Evolutionary conservation across 805 yeast species (phyloP).

Genomic region (Sporopachydermia lactativora): DNA sequence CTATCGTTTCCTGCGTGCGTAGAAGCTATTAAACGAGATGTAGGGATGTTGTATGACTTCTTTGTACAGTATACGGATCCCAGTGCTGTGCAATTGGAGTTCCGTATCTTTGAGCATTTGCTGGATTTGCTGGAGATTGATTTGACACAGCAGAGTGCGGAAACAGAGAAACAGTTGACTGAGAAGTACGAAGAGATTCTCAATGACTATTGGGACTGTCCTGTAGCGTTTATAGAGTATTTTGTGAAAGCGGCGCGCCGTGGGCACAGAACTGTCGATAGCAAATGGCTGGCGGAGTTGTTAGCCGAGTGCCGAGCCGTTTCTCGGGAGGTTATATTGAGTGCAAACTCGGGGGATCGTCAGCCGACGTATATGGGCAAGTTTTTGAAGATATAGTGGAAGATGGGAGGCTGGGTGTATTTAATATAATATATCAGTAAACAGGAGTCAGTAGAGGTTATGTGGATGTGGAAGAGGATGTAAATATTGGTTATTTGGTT

Average conservation of each 20-base stretch:
- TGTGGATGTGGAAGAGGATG: too few relatives aligned
- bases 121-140: conserved; percentile 38
- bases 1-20: conserved; percentile 12
- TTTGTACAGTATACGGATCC: conserved; percentile 31
- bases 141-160: conserved; percentile 22
- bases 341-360: neutral
- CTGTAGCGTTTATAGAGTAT: conserved; percentile 52
- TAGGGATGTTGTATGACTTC: conserved; percentile 36
- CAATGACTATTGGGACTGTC: conserved; percentile 60
- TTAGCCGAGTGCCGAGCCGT: neutral
- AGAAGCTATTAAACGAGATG: conserved; percentile 46
- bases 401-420: too few relatives aligned
- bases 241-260: conserved; percentile 31
- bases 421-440: too few relatives aligned
- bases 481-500: too few relatives aligned
- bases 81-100: conserved; percentile 30
- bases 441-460: too few relatives aligned
- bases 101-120: conserved; percentile 46
- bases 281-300: neutral
- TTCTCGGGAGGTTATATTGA: neutral
- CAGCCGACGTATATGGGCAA: neutral
- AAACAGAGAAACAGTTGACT: conserved; percentile 20
- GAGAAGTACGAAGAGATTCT: conserved; percentile 48
- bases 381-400: neutral
- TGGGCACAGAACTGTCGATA: neutral